These are phyloP conservation scores for Capsella rubella DNA, from an alignment of 441 rosid species.

Conservation along the genomic window DNA sequence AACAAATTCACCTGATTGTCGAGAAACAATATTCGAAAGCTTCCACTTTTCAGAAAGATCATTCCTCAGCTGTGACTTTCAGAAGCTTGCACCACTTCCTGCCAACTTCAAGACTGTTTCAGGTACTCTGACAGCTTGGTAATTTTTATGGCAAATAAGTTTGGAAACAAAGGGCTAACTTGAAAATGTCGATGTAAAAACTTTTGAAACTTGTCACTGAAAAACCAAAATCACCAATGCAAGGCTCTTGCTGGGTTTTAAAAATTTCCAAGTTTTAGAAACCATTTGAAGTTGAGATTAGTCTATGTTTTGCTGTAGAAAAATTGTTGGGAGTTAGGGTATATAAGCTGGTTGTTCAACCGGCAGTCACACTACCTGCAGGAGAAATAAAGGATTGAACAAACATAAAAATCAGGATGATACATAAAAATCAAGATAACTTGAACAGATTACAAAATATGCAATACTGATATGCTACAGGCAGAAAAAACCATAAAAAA, in stretches of 20 bases:
- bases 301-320: background rate
- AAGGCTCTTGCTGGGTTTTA: background rate
- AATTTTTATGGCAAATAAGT: background rate
- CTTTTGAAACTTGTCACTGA: background rate
- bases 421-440: background rate
- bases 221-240: background rate
- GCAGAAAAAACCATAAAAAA: slow-evolving; percentile 29
- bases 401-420: slow-evolving; percentile 14
- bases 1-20: slow-evolving; percentile 3
- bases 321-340: background rate
- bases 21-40: background rate
- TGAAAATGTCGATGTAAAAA: background rate
- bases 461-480: background rate
- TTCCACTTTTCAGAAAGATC: background rate
- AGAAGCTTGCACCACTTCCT: slow-evolving; percentile 14
- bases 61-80: background rate
- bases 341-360: slow-evolving; percentile 17
- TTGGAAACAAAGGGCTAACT: slow-evolving; percentile 1
- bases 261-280: background rate
- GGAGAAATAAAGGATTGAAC: slow-evolving; percentile 8
- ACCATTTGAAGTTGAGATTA: background rate
- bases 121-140: background rate
- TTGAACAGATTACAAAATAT: slow-evolving; percentile 11
- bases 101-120: background rate
- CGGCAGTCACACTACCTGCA: slow-evolving; percentile 32